Base-by-base conservation (phyloP, 768 basidiomycete species). In the Leucocoprinus birnbaumii region DNA sequence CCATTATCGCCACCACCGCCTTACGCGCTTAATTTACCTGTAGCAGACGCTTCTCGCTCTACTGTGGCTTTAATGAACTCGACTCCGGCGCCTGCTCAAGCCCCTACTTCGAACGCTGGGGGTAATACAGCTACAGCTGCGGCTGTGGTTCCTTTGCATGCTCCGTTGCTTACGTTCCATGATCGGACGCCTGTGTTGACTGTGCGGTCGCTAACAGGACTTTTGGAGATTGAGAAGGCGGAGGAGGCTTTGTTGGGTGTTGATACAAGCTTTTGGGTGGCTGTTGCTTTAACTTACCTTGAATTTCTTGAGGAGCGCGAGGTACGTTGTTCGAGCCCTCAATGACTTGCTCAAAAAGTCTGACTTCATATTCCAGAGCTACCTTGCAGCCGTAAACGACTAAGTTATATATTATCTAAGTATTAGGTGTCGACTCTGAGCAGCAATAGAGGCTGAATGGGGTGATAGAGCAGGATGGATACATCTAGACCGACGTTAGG, bases 241-340 rank as follows among this genome's bases (percentile, higher is more conserved):
- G 79, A 86, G 56, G 82, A 83, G 50, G 67, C 71, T 16, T 67
- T 76, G 26, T 63, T 90, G 21, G 91, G 89, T 13, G 81, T 93
- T 25, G 87, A 90, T 46, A 79, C 80, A 24, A 84, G 84, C 51
- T 92, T 92, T 64, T 92, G 89, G 85, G 76, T 93, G 43, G 81
- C 87, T 0, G 73, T 89, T 38, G 84, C 84, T 0, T 65, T 91
- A 61, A 84, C 87, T 2, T 93, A 91, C 65, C 68, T 89, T 11
- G 88, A 89, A 56, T 92, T 89, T 62, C 66, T 92, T 61, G 81
- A 80, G 61, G 89, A 91, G 60, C 77, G 88, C 61, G 89, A 91
- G 74, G 91, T 89, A 59, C 38, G 24, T 48, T 8, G 21, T 34
- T 51, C 16, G 26, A 27, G 27, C 31, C 25, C 18, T n/a, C 46